A percentile compares a stretch with the other conserved stretches of the same genome.
phyloP scores from a whole-genome alignment of 495 filamentous ascomycete genomes.

The Daldinia decipiens region DNA sequence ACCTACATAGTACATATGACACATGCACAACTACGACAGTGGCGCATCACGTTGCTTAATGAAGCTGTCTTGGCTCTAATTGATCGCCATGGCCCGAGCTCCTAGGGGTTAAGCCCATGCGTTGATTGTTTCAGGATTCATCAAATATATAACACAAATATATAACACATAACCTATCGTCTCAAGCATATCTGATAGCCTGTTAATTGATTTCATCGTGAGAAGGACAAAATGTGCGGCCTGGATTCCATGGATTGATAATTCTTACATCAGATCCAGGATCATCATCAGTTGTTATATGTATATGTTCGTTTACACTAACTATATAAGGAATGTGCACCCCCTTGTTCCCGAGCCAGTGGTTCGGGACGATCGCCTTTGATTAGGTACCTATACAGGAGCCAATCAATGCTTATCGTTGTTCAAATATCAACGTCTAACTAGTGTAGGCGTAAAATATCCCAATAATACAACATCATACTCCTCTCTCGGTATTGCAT shows the following conservation, averaged over 20 bases:
- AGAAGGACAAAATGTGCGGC: neutral
- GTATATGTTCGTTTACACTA: neutral
- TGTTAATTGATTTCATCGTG: neutral
- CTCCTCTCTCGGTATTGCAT: neutral
- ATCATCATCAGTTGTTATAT: neutral
- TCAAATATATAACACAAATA: neutral
- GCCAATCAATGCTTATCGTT: neutral
- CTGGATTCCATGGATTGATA: too few relatives aligned
- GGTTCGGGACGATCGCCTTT: neutral
- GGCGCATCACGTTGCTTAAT: neutral
- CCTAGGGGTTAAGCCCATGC: neutral
- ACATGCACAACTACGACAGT: neutral
- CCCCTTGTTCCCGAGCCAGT: neutral
- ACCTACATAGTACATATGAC: too few relatives aligned
- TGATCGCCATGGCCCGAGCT: neutral
- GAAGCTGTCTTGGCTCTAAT: neutral
- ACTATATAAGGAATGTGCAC: neutral
- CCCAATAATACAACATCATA: neutral
- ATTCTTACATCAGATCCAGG: too few relatives aligned
- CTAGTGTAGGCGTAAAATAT: neutral
- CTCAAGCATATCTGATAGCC: neutral
- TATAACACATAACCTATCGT: neutral
- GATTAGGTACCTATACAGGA: neutral
- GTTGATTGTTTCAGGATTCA: neutral
- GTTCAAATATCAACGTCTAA: neutral